Evolutionary conservation across 805 yeast species (phyloP).

Genomic region (Blastobotrys parvus): DNA sequence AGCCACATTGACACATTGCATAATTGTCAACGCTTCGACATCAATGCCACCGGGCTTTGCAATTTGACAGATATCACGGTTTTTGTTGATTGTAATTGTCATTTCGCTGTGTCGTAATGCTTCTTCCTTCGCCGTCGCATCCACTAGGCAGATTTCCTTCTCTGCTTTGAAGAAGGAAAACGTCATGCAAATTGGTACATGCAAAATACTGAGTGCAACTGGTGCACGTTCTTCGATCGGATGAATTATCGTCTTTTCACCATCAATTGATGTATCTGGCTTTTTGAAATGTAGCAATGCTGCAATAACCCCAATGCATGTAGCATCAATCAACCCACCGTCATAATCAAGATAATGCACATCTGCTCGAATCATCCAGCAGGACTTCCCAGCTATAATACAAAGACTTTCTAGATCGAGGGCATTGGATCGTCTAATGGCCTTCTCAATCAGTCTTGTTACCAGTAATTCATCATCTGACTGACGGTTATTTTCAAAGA

Average conservation of each 20-base stretch:
- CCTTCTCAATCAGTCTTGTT: slow-evolving; percentile 79
- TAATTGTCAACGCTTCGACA: slow-evolving; percentile 58
- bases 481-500: slow-evolving; percentile 65
- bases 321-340: slow-evolving; percentile 87
- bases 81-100: slow-evolving; percentile 81
- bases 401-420: slow-evolving; percentile 85
- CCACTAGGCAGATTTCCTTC: slow-evolving; percentile 38
- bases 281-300: slow-evolving; percentile 75
- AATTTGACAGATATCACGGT: slow-evolving; percentile 84
- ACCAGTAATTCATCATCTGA: slow-evolving; percentile 77
- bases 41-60: slow-evolving; percentile 86
- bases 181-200: slow-evolving; percentile 83
- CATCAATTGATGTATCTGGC: slow-evolving; percentile 68
- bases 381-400: slow-evolving; percentile 80
- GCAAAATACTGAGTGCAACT: slow-evolving; percentile 74
- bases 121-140: slow-evolving; percentile 75
- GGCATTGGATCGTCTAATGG: slow-evolving; percentile 84
- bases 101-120: slow-evolving; percentile 64
- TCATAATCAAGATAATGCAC: slow-evolving; percentile 83
- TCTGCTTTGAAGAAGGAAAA: slow-evolving; percentile 74
- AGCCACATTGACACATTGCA: slow-evolving; percentile 64
- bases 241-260: slow-evolving; percentile 47
- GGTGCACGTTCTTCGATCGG: slow-evolving; percentile 75
- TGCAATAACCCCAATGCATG: slow-evolving; percentile 84
- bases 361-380: slow-evolving; percentile 89